Evolutionary conservation across 2,329 filamentous ascomycete species (phyloP), one percentile per base, ranked within the genome.

Genomic region (Furcasterigmium sp.): DNA sequence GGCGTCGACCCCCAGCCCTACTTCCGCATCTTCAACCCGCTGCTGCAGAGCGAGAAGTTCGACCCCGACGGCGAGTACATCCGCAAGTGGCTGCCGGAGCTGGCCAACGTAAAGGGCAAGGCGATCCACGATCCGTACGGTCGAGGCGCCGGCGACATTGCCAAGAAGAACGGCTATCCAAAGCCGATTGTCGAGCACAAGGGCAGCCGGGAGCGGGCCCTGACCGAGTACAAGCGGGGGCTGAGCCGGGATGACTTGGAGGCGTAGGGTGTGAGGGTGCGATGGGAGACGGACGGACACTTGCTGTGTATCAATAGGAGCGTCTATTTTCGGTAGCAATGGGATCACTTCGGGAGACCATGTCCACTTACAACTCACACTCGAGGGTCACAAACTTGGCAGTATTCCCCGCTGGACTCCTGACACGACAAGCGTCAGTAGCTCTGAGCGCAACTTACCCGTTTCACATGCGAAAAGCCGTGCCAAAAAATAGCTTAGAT

Each of bases 1-100:
- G 85, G 87, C 2, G 86, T 90, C 7, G 88, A 94, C 60, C 86
- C 88, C 2, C 87, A 95, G 62, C 89, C 90, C 0, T 95, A 94
- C 59, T 95, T 95, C 50, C 76, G 89, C 7, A 86, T 95, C 41
- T 95, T 95, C 65, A 95, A 94, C 55, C 90, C 90, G 1, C 60
- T 89, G 36, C 65, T 87, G 15, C 90, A 95, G 68, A 88, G 85
- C 53, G 87, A 93, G 70, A 91, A 85, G 63, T 95, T 94, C 53
- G 90, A 95, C 57, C 69, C 76, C 0, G 70, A 84, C 0, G 91
- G 89, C 0, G 78, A 80, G 14, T 95, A 91, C 59, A 94, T 95
- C 44, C 75, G 85, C 29, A 80, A 79, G 46, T 95, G 89, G 89
- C 72, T 95, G 8, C 82, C 82, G 0, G 90, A 95, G 64, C 65